Percentiles rank a stretch among this genome's conserved stretches.
Conservation (phyloP, 2,329 filamentous ascomycete genomes). For the Neonectria faginata region DNA sequence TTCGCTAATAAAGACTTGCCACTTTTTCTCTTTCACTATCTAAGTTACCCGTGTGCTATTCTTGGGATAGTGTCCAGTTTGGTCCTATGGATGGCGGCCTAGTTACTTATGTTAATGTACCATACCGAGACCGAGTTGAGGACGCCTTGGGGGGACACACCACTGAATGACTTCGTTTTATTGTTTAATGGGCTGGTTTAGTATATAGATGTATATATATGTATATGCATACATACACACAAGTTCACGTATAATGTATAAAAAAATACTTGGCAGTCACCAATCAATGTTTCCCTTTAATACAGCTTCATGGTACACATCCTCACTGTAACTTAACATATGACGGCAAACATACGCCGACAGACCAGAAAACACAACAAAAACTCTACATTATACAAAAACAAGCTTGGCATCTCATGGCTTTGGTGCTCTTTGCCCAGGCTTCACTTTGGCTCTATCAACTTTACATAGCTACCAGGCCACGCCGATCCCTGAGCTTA, state of each 20-base stretch:
- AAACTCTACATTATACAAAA: neutral
- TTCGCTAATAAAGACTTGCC: neutral
- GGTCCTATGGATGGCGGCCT: neutral
- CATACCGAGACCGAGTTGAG: neutral
- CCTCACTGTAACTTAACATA: no score
- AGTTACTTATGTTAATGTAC: neutral
- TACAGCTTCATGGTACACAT: neutral
- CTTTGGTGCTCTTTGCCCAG: neutral
- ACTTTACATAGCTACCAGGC: neutral
- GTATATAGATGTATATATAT: neutral
- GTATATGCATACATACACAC: neutral
- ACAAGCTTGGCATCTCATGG: no score
- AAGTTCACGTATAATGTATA: neutral
- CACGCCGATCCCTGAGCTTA: neutral
- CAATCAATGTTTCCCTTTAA: neutral
- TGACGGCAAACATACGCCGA: neutral
- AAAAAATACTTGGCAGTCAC: conserved; percentile 2
- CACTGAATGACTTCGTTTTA: conserved; percentile 1
- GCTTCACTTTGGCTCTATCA: neutral
- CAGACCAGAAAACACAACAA: no score
- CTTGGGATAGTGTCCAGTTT: neutral
- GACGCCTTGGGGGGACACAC: neutral
- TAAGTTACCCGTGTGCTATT: neutral
- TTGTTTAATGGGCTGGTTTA: conserved; percentile 6
- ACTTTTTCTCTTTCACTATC: neutral